Base-by-base conservation (phyloP, 345 rosid genomes). In the Isatis tinctoria region DNA sequence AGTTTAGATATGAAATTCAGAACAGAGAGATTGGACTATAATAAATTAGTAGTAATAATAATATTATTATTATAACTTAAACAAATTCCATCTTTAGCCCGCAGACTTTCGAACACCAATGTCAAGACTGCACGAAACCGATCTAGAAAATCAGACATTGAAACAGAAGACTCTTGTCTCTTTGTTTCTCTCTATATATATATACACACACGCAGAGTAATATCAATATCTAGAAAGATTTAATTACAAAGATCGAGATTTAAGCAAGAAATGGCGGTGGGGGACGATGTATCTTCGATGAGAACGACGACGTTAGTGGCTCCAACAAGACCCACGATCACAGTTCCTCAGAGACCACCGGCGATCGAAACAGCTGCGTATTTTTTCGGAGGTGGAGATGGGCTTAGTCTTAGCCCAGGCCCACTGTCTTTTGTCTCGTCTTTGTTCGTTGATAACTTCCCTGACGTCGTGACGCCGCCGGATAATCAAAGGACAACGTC, bases 361-460 rank as follows among this genome's bases (percentile, higher is more conserved):
- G 70, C 79, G 83, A 87, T 85, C 6, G 66, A 82, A 76, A 65
- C 90, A 30, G 69, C 80, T 82, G 85, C 88, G 14, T 58, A 80
- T 69, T 39, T 83, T 26, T 85, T 80, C 56, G 65, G 82, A 1
- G 82, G 87, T 26, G 96, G 90, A 26, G 67, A 65, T 22, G 78
- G 70, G 28, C 28, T 83, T 24, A 95, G 96, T 72, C 17, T 83
- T 8, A 92, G 99, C 77, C 97, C 99, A 7, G 97, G 97, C 1
- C 99, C 99, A 44, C 80, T 92, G 92, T 87, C 96, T 40, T 81
- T 95, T 64, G 92, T 95, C 70, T 87, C 97, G 5, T 82, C 89
- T 67, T 87, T 95, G 83, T 92, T 95, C 75, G 70, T 85, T 53
- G 97, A 92, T 39, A 79, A 28, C 72, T 78, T 69, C 66, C 86